phyloP scores from a whole-genome alignment of 805 yeast genomes.

The Suhomyces emberorum region DNA sequence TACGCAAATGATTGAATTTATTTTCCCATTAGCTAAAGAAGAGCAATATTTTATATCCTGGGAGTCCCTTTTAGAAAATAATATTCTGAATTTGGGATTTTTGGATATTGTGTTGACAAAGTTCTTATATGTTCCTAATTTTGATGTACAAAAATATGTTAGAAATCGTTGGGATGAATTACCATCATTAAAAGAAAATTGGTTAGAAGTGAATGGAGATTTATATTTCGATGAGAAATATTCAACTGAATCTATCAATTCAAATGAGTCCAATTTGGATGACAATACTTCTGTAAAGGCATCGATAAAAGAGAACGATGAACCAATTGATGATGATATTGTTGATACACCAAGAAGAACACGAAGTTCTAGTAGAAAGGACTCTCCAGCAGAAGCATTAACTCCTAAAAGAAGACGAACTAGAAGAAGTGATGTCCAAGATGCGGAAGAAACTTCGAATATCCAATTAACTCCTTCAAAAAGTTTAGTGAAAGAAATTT shows the following conservation, averaged over 20 bases:
- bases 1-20: neutral
- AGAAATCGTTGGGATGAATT: slow-evolving; percentile 18
- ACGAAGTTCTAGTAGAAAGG: neutral
- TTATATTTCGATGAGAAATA: neutral
- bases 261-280: slow-evolving; percentile 1
- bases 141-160: slow-evolving; percentile 16
- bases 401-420: neutral
- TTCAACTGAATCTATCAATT: neutral
- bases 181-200: slow-evolving; percentile 17
- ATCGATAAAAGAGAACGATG: neutral
- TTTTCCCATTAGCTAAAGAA: neutral
- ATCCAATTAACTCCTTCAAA: neutral
- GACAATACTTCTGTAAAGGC: neutral
- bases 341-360: neutral
- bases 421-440: neutral
- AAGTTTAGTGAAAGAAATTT: neutral
- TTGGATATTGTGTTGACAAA: slow-evolving; percentile 20
- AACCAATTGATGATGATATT: neutral
- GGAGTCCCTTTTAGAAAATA: neutral
- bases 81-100: neutral
- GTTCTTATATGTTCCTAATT: slow-evolving; percentile 8
- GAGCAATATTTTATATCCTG: neutral
- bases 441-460: neutral
- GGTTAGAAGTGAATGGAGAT: slow-evolving; percentile 11
- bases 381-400: neutral